These are phyloP conservation scores for Thelonectria olida DNA, from an alignment of 2,329 filamentous ascomycete genomes.

Conservation along the genomic window DNA sequence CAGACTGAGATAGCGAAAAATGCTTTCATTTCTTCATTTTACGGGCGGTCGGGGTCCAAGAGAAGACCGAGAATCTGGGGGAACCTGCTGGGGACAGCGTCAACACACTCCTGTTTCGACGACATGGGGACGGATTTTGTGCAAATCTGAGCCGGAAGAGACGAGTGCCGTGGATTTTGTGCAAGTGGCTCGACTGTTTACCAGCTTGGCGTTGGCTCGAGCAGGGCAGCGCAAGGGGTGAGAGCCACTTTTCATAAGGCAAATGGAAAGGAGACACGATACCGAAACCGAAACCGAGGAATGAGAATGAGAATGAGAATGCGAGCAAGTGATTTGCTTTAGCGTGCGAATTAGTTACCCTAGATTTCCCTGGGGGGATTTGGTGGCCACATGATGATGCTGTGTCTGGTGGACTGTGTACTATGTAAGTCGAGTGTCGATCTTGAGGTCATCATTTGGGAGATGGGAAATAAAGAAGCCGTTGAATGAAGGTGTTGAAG, in stretches of 20 bases:
- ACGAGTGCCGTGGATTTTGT: neutral
- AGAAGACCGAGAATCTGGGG: neutral
- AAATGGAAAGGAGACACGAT: neutral
- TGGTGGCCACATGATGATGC: too few relatives aligned
- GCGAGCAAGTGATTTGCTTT: neutral
- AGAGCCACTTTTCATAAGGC: neutral
- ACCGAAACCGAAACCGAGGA: neutral
- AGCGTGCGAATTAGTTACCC: too few relatives aligned
- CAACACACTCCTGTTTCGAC: neutral
- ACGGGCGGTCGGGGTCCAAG: constrained; percentile 2
- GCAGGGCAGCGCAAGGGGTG: neutral
- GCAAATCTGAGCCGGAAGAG: neutral
- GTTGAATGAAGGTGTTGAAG: neutral
- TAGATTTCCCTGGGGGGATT: too few relatives aligned
- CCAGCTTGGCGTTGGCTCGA: neutral
- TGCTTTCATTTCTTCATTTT: neutral
- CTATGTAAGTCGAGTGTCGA: too few relatives aligned
- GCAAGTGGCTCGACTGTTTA: neutral
- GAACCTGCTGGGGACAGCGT: too few relatives aligned
- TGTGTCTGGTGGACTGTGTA: too few relatives aligned
- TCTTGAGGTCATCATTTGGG: neutral
- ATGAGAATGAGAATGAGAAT: neutral
- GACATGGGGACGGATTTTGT: neutral
- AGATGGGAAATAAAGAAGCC: neutral
- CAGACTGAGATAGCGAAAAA: neutral